Base-by-base conservation (phyloP, 78 protist species). In the Speleostelium caveatum region DNA sequence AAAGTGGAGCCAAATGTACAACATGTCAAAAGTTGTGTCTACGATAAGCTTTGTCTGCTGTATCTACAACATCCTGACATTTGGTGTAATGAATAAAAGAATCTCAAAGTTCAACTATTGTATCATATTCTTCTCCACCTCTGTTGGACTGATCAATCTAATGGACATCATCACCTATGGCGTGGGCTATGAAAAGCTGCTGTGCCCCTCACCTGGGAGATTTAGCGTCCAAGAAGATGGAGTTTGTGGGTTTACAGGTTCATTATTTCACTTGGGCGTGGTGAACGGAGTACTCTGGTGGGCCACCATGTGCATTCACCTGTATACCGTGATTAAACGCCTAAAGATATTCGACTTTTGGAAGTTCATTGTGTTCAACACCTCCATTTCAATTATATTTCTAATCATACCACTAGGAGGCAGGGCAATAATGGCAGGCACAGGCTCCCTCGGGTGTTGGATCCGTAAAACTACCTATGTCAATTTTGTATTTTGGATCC, bases 281-380 rank as follows among this genome's bases (percentile, higher is more conserved):
- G 51, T 35, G 0, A 62, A 39, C 35, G 87, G 74, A n/a, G 72
- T 78, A n/a, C 59, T 78, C 2, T 78, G 87, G 87, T 78, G 87
- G 87, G 30, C 75, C 4, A 78, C 87, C 8, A 78, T 78, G 87
- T 59, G 75, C 21, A 63, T 78, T 45, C 32, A 56, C 24, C 72
- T 78, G n/a, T 65, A 32, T 3, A 55, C 59, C 4, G 87, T 78
- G 42, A 49, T 78, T 12, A 78, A 53, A 33, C 62, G 75, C 30
- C 21, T 51, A 21, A 73, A 73, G 36, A 26, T 69, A 4, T 28
- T 69, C n/a, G 36, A 42, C 28, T 69, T 69, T 26, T 19, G 75
- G 16, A 28, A 42, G 17, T 69, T 69, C 14, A 28, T 69, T 3
- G 26, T 69, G 14, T 69, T 69, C 24, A 69, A 69, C 36, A 42